Conservation (phyloP, 164 flowering plant species). For the Sextonia rubra region DNA sequence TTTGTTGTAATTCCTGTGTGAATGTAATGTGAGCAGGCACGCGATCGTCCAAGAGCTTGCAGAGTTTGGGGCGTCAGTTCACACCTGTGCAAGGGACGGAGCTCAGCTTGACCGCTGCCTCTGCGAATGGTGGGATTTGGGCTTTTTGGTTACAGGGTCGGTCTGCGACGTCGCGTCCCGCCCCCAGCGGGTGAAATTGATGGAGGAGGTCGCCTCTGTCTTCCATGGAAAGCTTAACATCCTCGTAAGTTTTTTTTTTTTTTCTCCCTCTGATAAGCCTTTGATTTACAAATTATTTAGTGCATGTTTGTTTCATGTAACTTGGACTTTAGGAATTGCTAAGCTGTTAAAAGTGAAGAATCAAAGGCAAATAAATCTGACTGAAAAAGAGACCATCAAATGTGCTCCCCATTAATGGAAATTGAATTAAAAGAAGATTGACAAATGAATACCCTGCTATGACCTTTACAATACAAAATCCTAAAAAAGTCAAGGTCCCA, state of each 20-base stretch:
- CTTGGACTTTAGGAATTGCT: too few species aligned
- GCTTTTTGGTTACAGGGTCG: conserved; percentile 35
- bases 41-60: conserved; percentile 47
- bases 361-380: too few species aligned
- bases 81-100: conserved; percentile 39
- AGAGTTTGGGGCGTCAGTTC: conserved; percentile 35
- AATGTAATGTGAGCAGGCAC: conserved; percentile 25
- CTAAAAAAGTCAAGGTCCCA: too few species aligned
- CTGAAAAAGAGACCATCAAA: too few species aligned
- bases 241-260: conserved; percentile 27
- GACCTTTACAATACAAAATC: too few species aligned
- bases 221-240: conserved; percentile 40
- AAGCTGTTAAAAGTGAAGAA: too few species aligned
- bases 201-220: conserved; percentile 23
- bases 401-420: too few species aligned
- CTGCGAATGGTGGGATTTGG: conserved; percentile 33
- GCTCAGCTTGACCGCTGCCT: conserved; percentile 27
- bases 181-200: conserved; percentile 24
- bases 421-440: too few species aligned
- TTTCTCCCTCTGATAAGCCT: neutral
- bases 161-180: conserved; percentile 30
- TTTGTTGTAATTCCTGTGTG: too few species aligned
- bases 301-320: too few species aligned
- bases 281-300: neutral
- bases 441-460: too few species aligned